These are phyloP conservation scores for Trichoderma parareesei DNA, from an alignment of 495 filamentous ascomycete genomes.

Conservation along the genomic window DNA sequence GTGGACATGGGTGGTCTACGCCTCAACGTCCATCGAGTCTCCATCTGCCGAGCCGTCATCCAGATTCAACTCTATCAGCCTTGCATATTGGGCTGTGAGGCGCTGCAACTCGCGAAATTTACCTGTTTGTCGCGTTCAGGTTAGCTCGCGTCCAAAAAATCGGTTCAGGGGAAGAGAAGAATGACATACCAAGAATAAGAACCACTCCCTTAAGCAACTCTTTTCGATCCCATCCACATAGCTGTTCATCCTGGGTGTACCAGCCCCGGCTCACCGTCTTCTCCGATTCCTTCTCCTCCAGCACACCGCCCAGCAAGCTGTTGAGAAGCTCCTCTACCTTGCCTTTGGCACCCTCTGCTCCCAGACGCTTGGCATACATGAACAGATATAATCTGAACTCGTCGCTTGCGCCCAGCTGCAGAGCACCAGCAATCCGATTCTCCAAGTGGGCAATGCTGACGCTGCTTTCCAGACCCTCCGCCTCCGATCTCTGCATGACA, in stretches of 20 bases:
- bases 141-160: slow-evolving; percentile 23
- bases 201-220: slow-evolving; percentile 84
- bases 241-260: slow-evolving; percentile 51
- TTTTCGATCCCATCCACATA: slow-evolving; percentile 85
- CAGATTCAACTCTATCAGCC: slow-evolving; percentile 58
- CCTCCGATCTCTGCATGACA: slow-evolving; percentile 76
- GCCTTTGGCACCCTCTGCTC: slow-evolving; percentile 72
- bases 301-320: slow-evolving; percentile 65
- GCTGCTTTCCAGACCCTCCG: slow-evolving; percentile 80
- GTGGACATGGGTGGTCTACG: neutral
- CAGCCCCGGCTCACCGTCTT: slow-evolving; percentile 44
- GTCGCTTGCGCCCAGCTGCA: slow-evolving; percentile 75
- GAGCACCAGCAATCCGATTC: slow-evolving; percentile 83
- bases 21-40: slow-evolving; percentile 11
- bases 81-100: slow-evolving; percentile 83
- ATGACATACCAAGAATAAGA: slow-evolving; percentile 72
- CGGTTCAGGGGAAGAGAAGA: neutral
- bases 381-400: slow-evolving; percentile 86
- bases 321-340: slow-evolving; percentile 91
- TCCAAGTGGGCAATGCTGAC: slow-evolving; percentile 94
- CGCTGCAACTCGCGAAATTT: slow-evolving; percentile 90
- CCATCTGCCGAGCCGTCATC: slow-evolving; percentile 25
- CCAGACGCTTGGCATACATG: slow-evolving; percentile 95
- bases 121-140: slow-evolving; percentile 41
- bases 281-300: slow-evolving; percentile 42